Evolutionary conservation across 2,329 filamentous ascomycete species (phyloP).

Genomic region (Aspergillus hortae): DNA sequence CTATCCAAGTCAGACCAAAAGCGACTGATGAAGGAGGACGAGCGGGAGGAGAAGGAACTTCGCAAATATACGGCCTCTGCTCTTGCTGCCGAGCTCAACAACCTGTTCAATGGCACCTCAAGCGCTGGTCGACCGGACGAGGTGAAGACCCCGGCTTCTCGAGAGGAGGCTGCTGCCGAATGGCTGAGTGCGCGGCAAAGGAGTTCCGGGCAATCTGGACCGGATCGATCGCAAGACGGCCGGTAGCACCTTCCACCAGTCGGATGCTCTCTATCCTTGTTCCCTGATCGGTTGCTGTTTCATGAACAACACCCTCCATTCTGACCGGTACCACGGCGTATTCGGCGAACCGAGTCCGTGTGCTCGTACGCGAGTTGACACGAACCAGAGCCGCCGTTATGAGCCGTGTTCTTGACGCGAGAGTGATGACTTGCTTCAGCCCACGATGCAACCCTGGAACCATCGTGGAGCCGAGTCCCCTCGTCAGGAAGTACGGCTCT

Average conservation of each 20-base stretch:
- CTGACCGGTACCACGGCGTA: not conserved
- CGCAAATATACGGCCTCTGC: constrained; percentile 44
- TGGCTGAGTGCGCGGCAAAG: constrained; percentile 29
- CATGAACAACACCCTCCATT: not conserved
- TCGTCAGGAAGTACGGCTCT: not conserved
- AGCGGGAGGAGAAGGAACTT: constrained; percentile 47
- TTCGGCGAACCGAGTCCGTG: not conserved
- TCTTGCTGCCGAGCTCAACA: constrained; percentile 44
- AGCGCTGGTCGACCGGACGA: constrained; percentile 31
- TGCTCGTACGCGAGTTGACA: too few relatives aligned
- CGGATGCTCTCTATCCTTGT: not conserved
- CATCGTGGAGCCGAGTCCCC: not conserved
- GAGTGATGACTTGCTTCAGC: too few relatives aligned
- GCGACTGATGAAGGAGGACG: constrained; percentile 46
- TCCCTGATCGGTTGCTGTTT: not conserved
- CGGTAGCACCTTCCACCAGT: constrained; percentile 20
- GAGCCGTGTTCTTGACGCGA: too few relatives aligned
- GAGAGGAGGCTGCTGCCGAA: constrained; percentile 31
- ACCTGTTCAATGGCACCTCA: constrained; percentile 33
- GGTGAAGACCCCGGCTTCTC: constrained; percentile 39
- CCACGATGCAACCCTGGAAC: not conserved
- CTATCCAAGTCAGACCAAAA: constrained; percentile 71
- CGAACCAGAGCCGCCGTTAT: too few relatives aligned
- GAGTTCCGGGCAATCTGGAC: constrained; percentile 29
- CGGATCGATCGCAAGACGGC: constrained; percentile 31